Base-by-base conservation (phyloP, 441 rosid genomes). In the Geranium incanum region DNA sequence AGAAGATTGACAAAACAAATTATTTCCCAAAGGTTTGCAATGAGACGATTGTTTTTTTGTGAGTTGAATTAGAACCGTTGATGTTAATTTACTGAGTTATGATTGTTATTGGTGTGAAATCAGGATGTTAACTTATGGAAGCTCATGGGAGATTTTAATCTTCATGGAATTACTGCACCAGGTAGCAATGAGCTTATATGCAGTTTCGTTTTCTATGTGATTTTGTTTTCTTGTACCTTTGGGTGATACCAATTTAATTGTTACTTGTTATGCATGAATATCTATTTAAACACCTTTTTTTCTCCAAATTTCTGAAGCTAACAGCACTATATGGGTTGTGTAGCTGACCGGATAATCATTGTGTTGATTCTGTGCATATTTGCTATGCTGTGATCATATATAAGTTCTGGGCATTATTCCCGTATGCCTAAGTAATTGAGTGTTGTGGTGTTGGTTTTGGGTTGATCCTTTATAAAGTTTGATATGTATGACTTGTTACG, bases 91-190 rank as follows among this genome's bases (percentile, higher is more conserved):
- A 38, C 7, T 4, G 66, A 6, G 12, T 65, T 68, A 18, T 72
- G 43, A 52, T 5, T 38, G 45, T 59, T 12, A 75, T 69, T 72
- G 15, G 6, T 66, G 65, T 69, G 23, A 18, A 36, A 77, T 2
- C 76, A 91, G 98, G 95, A 94, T 45, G 88, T 85, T 65, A 87
- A 94, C 71, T 85, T 91, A 71, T 94, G 98, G 98, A 94, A 94
- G 78, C 84, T 83, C 23, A 91, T 91, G 98, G 96, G 98, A 41
- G 95, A 87, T 75, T 94, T 94, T 71, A 89, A 86, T 88, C 98
- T 94, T 69, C 90, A 81, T 82, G 98, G 97, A 78, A 86, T 94
- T 68, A 94, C 95, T 65, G 95, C 90, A 18, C 97, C 98, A 70
- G 97, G 97, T 94, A 28, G 13, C 0, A 1, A 21, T 8, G n/a